A percentile compares a stretch with the other conserved stretches of the same genome.
phyloP scores from a whole-genome alignment of 371 early-diverging fungal species.

The Rhizomucor miehei region DNA sequence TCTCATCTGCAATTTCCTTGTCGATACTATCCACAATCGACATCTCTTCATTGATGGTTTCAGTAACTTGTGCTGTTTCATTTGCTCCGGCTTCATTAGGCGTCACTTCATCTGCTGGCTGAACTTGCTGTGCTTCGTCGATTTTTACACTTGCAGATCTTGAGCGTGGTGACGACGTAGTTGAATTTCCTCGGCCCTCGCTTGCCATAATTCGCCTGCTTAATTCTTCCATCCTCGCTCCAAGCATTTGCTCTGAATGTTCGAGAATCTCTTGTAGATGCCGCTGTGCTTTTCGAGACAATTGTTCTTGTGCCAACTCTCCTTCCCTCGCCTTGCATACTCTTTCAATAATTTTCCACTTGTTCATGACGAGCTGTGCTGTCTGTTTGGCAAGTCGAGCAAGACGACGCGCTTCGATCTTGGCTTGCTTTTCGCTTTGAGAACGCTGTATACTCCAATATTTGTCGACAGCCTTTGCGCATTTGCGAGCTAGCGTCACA shows the following conservation, averaged over 20 bases:
- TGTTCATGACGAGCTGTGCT: slow-evolving; percentile 60
- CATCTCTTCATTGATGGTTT: too few species aligned
- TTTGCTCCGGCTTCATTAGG: too few species aligned
- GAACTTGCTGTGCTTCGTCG: slow-evolving; percentile 22
- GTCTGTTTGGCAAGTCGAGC: slow-evolving; percentile 65
- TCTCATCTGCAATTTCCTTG: too few species aligned
- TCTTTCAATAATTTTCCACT: slow-evolving; percentile 65
- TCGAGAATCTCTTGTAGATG: slow-evolving; percentile 68
- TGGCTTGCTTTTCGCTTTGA: slow-evolving; percentile 45
- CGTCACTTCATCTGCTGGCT: neutral
- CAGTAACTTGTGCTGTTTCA: too few species aligned
- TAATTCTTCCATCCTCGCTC: slow-evolving; percentile 61
- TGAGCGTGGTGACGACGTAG: too few species aligned
- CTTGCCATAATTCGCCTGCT: slow-evolving; percentile 1
- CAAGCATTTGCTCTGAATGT: slow-evolving; percentile 69
- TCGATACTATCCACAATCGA: too few species aligned
- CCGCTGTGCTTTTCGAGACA: slow-evolving; percentile 58
- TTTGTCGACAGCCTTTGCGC: slow-evolving; percentile 56
- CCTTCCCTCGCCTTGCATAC: slow-evolving; percentile 59
- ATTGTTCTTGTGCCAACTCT: slow-evolving; percentile 58
- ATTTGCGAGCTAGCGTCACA: slow-evolving; percentile 47
- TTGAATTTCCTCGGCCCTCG: neutral
- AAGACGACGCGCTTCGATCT: slow-evolving; percentile 52
- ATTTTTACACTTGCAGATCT: neutral
- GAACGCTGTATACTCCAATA: slow-evolving; percentile 55